Evolutionary conservation across 2,329 filamentous ascomycete species (phyloP), one percentile per base, ranked within the genome.

Genomic region (Colletotrichum sojae): DNA sequence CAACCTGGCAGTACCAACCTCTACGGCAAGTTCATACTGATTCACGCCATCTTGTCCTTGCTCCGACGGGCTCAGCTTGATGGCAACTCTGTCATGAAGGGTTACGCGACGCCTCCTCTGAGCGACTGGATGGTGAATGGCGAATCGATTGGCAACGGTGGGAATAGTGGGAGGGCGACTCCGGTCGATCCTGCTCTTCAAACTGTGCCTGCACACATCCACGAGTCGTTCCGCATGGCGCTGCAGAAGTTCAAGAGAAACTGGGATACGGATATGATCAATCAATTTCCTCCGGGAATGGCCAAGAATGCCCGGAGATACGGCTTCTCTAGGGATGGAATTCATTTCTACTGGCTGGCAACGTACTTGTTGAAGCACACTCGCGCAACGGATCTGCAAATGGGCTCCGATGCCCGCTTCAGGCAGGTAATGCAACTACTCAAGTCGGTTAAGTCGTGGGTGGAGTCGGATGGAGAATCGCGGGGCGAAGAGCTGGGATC

Each of bases 341-440:
- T 93, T 15, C 91, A 92, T 74, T 94, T 91, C 77, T 94, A 91
- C 80, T 94, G 89, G 85, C 83, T 94, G 49, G 91, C 90, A 16
- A 91, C 87, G 70, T 86, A 89, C 73, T 84, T 93, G 74, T 80
- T 93, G 62, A 88, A 89, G 75, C 87, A 88, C 69, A 87, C 86
- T 18, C 81, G 84, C 27, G 76, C 82, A 13, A 79, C 83, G 36
- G 87, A 91, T 72, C 83, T 89, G 75, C 83, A 86, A 51, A 80
- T 87, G 73, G 79, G 85, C 15, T 81, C 89, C n/a, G 89, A 92
- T 72, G 78, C 84, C 65, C 85, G 90, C 6, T 89, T 91, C 70
- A 81, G 82, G 60, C 87, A 89, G 72, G 84, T 91, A 31, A 89
- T 92, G 68, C 82, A 86, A 64, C 73, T 91, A 12, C 77, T 92